Evolutionary conservation across 345 rosid genomes (phyloP), one percentile per base, ranked within the genome.

Genomic region (Turnera subulata): DNA sequence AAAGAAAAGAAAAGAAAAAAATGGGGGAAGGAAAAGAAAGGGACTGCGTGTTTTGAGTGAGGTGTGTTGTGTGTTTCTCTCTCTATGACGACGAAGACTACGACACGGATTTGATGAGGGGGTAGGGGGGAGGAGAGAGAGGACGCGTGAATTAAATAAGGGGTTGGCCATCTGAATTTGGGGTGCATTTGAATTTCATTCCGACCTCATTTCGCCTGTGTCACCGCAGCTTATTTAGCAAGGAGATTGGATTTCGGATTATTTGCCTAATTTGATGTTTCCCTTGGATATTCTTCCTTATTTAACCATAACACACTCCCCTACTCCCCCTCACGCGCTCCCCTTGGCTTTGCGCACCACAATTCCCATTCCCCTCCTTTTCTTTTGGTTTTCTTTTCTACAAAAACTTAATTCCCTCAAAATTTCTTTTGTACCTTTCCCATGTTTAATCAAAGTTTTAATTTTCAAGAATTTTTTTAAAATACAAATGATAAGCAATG

Each of bases 201-300:
- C 95, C 97, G 97, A 83, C 98, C 70, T 80, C 80, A 84, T 86
- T 69, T 25, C 44, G 23, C 70, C 74, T 21, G 25, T 49, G 61
- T 59, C 69, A 48, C 65, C 74, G 74, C 74, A 64, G 32, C 74
- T 40, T 64, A 70, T 70, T 64, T 50, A 48, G 74, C 65, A 59
- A 59, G 13, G 7, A 53, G 53, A 52, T 57, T 46, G 20, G 25
- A 43, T 12, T 0, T 20, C 33, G 55, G 55, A 32, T 52, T 52
- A 32, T 52, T 52, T 52, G 22, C 22, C 39, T 6, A 0, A 10
- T 29, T 17, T 17, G 9, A 14, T 16, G 12, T 29, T 32, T 52
- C 20, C 7, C n/a, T 19, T 26, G 2, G 7, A 3, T 3, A 4
- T 29, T 3, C 35, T 29, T 14, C 4, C 26, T 59, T 46, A 29